Evolutionary conservation across 495 filamentous ascomycete genomes (phyloP).

Genomic region (Extremus antarcticus): DNA sequence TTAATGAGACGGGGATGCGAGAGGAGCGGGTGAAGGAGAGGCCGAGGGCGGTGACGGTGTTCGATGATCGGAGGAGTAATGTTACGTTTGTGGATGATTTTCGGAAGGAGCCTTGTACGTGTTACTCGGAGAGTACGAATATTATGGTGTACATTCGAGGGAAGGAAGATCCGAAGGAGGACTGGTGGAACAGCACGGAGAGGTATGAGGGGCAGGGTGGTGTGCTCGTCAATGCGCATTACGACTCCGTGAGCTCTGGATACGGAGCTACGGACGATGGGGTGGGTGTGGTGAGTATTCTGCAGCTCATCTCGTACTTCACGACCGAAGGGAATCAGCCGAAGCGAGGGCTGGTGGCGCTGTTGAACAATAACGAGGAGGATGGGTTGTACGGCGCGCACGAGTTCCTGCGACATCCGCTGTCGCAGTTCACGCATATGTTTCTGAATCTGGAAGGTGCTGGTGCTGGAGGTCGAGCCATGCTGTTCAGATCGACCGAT

Average conservation of each 20-base stretch:
- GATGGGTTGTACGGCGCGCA: conserved; percentile 75
- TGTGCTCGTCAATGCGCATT: conserved; percentile 89
- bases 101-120: conserved; percentile 25
- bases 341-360: conserved; percentile 65
- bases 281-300: conserved; percentile 70
- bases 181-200: conserved; percentile 50
- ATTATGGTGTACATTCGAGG: conserved; percentile 86
- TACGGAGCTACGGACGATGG: conserved; percentile 91
- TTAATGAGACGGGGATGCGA: conserved; percentile 12
- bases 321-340: conserved; percentile 64
- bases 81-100: conserved; percentile 39
- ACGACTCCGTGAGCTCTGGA: conserved; percentile 87
- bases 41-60: conserved; percentile 46
- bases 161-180: conserved; percentile 52
- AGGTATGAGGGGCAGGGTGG: conserved; percentile 52
- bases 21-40: conserved; percentile 22
- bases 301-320: conserved; percentile 87
- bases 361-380: conserved; percentile 95
- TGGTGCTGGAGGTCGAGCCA: conserved; percentile 82
- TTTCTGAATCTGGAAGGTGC: conserved; percentile 95
- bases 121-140: conserved; percentile 88
- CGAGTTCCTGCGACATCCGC: conserved; percentile 72
- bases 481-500: conserved; percentile 77
- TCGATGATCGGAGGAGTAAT: conserved; percentile 75
- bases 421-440: conserved; percentile 63